Evolutionary conservation across 352 stramenopile species (phyloP), one percentile per base, ranked within the genome.

Genomic region (Pythium aquatile): DNA sequence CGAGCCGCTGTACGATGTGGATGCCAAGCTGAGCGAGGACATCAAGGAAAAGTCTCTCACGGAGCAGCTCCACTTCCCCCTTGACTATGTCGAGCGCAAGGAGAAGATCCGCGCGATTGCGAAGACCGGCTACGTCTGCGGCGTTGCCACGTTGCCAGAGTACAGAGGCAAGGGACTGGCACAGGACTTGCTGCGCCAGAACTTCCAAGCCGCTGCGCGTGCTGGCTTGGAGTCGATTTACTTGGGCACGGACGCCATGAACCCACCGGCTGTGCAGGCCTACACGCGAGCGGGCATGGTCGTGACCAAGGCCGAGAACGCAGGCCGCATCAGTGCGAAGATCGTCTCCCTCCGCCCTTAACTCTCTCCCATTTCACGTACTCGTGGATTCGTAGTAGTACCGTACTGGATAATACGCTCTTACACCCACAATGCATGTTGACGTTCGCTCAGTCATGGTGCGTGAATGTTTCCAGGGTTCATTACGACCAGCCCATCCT

Each of bases 231-330:
- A 70, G 6, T 55, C 51, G 32, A 56, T 74, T n/a, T 54, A 55
- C 3, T 37, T 75, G 4, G 68, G 60, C 11, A 72, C 68, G 10
- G 64, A 75, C n/a, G 37, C 0, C 4, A 53, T 24, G 17, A 75
- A 75, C 47, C 33, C 17, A 3, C 55, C 55, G 3, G 68, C 64
- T 5, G 47, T 75, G 33, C 55, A 28, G 7, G 59, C 60, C 26
- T 75, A 72, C 42, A 3, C 3, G 1, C 68, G 60, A 32, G 56
- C 63, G 3, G 54, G 68, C 1, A 74, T 74, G 63, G 44, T 63
- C 47, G 58, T 62, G 42, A 65, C 58, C 20, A 60, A 68, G 56
- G 24, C 20, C 32, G 46, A 37, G 32, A 60, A 67, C 30, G 6
- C 4, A 13, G 61, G 53, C 9, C 16, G 29, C 11, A 5, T 59